phyloP scores from a whole-genome alignment of 768 basidiomycete species.

The Gelatoporia subvermispora region DNA sequence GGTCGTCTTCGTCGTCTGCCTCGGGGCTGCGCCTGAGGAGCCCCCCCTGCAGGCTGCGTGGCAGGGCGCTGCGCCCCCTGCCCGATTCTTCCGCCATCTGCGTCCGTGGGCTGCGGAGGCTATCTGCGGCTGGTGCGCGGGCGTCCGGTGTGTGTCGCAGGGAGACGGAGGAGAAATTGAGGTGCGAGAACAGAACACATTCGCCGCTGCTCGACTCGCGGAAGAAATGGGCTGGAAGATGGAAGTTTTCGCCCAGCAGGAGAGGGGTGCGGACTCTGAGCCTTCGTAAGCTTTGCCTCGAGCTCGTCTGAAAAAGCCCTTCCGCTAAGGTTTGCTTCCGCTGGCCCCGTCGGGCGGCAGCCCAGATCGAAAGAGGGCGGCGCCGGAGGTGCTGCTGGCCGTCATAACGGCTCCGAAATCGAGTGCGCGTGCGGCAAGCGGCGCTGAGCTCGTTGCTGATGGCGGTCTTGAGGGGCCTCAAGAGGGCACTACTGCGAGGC shows the following conservation, averaged over 20 bases:
- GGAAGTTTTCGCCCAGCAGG: slow-evolving; percentile 9
- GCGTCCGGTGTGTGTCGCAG: slow-evolving; percentile 15
- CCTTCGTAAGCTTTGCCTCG: slow-evolving; percentile 5
- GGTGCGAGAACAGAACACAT: slow-evolving; percentile 24
- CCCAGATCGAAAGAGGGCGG: slow-evolving; percentile 14
- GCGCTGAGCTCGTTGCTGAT: slow-evolving; percentile 8
- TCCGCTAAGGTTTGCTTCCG: slow-evolving; percentile 33
- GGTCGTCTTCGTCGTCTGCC: background rate
- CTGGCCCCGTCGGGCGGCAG: slow-evolving; percentile 17
- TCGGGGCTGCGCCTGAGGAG: too few species aligned
- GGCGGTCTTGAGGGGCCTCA: background rate
- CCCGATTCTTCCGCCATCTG: slow-evolving; percentile 10
- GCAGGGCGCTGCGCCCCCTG: slow-evolving; percentile 44
- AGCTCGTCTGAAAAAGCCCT: slow-evolving; percentile 16
- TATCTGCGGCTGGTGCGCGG: too few species aligned
- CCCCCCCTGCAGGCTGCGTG: slow-evolving; percentile 36
- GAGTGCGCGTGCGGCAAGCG: slow-evolving; percentile 15
- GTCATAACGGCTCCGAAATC: slow-evolving; percentile 7
- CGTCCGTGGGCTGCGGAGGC: too few species aligned
- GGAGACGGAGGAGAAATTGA: slow-evolving; percentile 15
- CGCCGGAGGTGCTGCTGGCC: too few species aligned
- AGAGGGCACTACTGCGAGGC: background rate
- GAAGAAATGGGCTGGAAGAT: slow-evolving; percentile 9
- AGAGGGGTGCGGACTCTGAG: slow-evolving; percentile 13
- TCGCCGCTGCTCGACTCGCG: slow-evolving; percentile 10